Percentiles rank a stretch among this genome's conserved stretches.
phyloP scores from a whole-genome alignment of 257 asterid genomes.

The Ilex aquifolium region DNA sequence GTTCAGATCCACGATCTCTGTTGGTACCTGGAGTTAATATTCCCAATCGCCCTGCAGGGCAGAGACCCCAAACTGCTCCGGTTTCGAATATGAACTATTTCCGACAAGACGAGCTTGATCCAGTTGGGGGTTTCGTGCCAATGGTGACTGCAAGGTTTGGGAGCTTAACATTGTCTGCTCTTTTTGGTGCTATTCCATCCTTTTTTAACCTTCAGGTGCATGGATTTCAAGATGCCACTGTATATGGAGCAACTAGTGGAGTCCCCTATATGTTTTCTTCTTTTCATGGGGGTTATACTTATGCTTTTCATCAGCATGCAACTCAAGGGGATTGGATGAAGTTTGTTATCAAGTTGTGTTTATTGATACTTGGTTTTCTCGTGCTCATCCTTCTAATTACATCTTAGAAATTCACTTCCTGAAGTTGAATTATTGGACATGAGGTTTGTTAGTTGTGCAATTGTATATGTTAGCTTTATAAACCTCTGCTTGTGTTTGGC shows the following conservation, averaged over 20 bases:
- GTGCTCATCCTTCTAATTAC: constrained; percentile 34
- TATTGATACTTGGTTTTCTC: constrained; percentile 38
- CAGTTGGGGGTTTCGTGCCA: constrained; percentile 40
- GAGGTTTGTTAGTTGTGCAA: too few relatives aligned
- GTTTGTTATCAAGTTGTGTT: constrained; percentile 41
- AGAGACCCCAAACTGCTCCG: constrained; percentile 64
- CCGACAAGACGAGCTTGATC: constrained; percentile 50
- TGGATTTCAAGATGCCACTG: constrained; percentile 77
- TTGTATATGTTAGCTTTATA: too few relatives aligned
- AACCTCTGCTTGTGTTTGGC: too few relatives aligned
- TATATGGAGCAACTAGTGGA: constrained; percentile 71
- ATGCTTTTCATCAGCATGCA: constrained; percentile 55
- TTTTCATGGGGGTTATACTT: constrained; percentile 66
- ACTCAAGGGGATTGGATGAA: constrained; percentile 48
- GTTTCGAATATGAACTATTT: constrained; percentile 39
- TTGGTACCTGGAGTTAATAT: constrained; percentile 33
- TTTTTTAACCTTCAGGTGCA: constrained; percentile 58
- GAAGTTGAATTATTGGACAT: constrained; percentile 16
- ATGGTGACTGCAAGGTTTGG: constrained; percentile 59
- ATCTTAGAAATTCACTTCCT: constrained; percentile 11
- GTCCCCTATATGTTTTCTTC: constrained; percentile 64
- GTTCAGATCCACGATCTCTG: constrained; percentile 44
- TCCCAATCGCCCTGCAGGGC: constrained; percentile 69
- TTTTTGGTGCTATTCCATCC: constrained; percentile 57
- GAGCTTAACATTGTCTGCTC: constrained; percentile 47